Evolutionary conservation across 257 asterid species (phyloP).

Genomic region (Nicotiana sylvestris): DNA sequence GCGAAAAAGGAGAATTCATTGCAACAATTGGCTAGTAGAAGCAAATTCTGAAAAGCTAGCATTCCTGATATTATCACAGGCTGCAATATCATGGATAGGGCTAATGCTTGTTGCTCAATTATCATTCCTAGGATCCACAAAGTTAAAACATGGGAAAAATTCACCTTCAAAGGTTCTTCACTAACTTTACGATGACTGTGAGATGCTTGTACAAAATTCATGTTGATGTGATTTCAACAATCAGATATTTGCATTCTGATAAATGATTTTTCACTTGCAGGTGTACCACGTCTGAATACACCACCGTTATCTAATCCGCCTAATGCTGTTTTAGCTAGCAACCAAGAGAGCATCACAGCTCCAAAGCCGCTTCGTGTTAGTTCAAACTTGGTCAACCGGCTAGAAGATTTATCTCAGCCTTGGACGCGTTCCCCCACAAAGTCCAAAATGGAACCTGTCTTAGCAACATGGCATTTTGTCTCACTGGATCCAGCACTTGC

Average conservation of each 20-base stretch:
- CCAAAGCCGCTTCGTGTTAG: conserved; percentile 92
- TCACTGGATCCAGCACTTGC: conserved; percentile 44
- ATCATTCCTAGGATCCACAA: neutral
- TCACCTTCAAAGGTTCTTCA: neutral
- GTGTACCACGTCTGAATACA: conserved; percentile 95
- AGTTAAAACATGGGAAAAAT: neutral
- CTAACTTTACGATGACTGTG: neutral
- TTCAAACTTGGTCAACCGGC: conserved; percentile 64
- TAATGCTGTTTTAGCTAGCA: conserved; percentile 17
- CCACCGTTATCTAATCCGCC: conserved; percentile 69
- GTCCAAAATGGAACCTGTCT: conserved; percentile 79
- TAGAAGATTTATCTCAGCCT: conserved; percentile 93
- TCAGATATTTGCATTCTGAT: neutral
- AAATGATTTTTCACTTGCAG: conserved; percentile 35
- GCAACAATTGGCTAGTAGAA: neutral
- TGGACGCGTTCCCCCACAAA: conserved; percentile 99
- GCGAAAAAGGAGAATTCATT: neutral
- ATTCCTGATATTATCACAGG: neutral
- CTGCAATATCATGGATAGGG: neutral
- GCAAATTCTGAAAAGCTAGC: neutral
- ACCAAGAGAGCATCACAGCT: conserved; percentile 58
- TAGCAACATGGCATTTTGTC: conserved; percentile 81
- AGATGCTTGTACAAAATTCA: neutral
- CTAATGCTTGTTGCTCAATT: neutral
- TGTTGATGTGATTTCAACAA: conserved; percentile 8